Conservation (phyloP, 352 stramenopile species). For the Blastocystis sp. region DNA sequence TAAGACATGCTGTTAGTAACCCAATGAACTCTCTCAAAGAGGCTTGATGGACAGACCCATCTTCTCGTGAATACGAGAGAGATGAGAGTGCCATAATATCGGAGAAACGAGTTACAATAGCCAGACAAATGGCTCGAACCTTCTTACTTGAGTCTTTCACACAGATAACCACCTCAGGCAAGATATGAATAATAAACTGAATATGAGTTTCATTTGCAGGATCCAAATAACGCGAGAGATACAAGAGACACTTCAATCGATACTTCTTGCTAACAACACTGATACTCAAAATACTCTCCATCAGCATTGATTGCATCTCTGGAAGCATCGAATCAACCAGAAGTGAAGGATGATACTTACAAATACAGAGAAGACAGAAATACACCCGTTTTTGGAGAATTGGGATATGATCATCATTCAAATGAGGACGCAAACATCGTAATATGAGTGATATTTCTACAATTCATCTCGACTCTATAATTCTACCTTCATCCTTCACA, state of each 20-base stretch:
- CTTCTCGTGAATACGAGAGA: neutral
- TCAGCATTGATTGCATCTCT: neutral
- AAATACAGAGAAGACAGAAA: constrained; percentile 48
- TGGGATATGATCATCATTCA: constrained; percentile 1
- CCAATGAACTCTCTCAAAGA: constrained; percentile 69
- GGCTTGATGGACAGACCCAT: neutral
- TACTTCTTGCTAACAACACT: constrained; percentile 54
- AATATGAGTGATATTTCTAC: constrained; percentile 29
- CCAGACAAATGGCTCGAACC: constrained; percentile 51
- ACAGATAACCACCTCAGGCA: constrained; percentile 68
- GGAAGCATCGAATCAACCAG: neutral
- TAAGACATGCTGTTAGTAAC: constrained; percentile 71
- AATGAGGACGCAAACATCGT: constrained; percentile 33
- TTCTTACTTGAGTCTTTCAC: constrained; percentile 69
- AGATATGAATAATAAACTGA: constrained; percentile 31
- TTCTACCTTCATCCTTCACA: constrained; percentile 41
- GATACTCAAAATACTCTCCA: constrained; percentile 40
- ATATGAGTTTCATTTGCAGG: neutral
- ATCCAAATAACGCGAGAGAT: neutral
- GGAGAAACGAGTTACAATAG: constrained; percentile 71
- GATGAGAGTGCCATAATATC: constrained; percentile 72
- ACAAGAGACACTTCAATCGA: constrained; percentile 26
- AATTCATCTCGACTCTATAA: neutral
- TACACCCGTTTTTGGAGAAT: constrained; percentile 58
- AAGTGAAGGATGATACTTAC: constrained; percentile 23